Conservation (phyloP, 805 yeast genomes). For the Pachysolen tannophilus region DNA sequence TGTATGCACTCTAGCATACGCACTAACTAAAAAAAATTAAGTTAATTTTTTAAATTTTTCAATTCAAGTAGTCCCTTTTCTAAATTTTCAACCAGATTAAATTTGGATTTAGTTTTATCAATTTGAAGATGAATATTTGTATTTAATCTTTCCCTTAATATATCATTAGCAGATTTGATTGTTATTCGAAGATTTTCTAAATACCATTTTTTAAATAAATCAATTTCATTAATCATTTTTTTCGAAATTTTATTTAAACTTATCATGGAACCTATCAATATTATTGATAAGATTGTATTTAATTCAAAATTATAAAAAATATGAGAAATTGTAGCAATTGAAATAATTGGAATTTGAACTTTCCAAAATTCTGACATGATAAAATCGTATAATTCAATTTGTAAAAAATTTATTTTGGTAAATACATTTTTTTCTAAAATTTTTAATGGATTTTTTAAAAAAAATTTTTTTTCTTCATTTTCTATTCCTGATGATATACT, state of each 20-base stretch:
- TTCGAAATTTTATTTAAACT: conserved; percentile 22
- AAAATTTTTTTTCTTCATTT: neutral
- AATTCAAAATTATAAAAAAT: conserved; percentile 9
- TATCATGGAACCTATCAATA: conserved; percentile 36
- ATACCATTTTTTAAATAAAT: conserved; percentile 8
- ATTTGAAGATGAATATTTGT: conserved; percentile 1
- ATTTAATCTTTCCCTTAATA: conserved; percentile 1
- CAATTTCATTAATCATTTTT: conserved; percentile 1
- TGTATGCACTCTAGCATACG: conserved; percentile 5
- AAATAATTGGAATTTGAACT: conserved; percentile 4
- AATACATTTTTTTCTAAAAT: neutral
- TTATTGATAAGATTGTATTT: conserved; percentile 27
- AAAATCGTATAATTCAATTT: conserved; percentile 3
- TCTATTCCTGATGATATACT: no score
- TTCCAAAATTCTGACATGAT: conserved; percentile 2
- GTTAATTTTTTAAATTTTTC: conserved; percentile 2
- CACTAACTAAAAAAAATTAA: neutral
- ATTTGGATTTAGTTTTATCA: neutral
- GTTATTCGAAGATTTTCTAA: conserved; percentile 3
- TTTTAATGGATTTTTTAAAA: neutral
- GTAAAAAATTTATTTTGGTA: no score
- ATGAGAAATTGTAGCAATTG: conserved; percentile 7
- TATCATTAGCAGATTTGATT: conserved; percentile 3
- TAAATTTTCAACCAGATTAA: conserved; percentile 4
- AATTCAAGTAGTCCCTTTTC: conserved; percentile 3